Evolutionary conservation across 2,329 filamentous ascomycete genomes (phyloP).

Genomic region (Alternaria sp.): DNA sequence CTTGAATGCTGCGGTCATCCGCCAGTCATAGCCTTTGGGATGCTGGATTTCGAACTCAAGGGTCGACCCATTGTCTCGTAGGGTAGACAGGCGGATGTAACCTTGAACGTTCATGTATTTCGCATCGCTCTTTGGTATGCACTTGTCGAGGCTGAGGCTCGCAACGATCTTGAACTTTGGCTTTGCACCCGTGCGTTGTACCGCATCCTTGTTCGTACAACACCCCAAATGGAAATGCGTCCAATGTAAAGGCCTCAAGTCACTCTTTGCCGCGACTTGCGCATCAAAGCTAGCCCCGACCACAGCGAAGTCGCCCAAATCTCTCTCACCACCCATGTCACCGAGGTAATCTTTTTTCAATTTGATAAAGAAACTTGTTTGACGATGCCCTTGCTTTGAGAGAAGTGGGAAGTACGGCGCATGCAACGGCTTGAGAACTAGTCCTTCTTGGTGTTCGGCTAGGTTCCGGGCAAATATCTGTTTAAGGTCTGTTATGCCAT

Average conservation of each 20-base stretch:
- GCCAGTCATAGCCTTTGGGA: constrained; percentile 21
- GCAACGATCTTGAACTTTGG: constrained; percentile 73
- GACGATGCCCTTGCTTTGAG: constrained; percentile 30
- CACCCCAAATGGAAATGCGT: constrained; percentile 84
- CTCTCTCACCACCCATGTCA: constrained; percentile 73
- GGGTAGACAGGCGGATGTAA: constrained; percentile 43
- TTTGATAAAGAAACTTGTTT: constrained; percentile 69
- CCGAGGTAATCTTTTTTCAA: constrained; percentile 88
- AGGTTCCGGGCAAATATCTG: constrained; percentile 70
- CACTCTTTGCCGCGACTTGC: constrained; percentile 63
- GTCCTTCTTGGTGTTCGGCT: constrained; percentile 72
- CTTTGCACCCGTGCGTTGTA: constrained; percentile 57
- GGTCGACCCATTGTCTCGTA: constrained; percentile 25
- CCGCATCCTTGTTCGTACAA: constrained; percentile 69
- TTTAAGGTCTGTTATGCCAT: constrained; percentile 42
- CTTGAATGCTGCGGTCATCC: constrained; percentile 65
- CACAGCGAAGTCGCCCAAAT: constrained; percentile 75
- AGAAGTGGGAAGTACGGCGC: constrained; percentile 71
- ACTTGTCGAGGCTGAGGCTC: constrained; percentile 52
- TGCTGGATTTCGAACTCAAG: constrained; percentile 31
- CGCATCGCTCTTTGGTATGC: constrained; percentile 54
- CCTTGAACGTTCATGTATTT: constrained; percentile 53
- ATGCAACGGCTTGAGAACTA: constrained; percentile 78
- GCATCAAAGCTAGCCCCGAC: constrained; percentile 77
- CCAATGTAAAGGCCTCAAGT: constrained; percentile 67